Conservation (phyloP, 257 asterid genomes). For the Gentiana dahurica region DNA sequence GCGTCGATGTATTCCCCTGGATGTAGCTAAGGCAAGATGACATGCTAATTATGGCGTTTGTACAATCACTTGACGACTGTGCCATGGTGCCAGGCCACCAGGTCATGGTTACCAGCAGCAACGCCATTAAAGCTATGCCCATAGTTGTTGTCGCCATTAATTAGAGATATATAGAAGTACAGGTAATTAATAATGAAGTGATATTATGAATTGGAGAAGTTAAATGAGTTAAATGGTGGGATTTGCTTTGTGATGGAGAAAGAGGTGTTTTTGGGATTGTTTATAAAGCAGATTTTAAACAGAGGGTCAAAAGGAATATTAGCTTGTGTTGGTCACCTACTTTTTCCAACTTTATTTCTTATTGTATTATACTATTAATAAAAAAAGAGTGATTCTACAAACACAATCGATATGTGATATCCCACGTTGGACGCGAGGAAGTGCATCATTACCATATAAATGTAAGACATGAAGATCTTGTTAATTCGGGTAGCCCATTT, state of each 20-base stretch:
- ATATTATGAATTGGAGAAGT: too few relatives aligned
- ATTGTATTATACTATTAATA: too few relatives aligned
- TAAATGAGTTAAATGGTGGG: too few relatives aligned
- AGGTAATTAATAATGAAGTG: too few relatives aligned
- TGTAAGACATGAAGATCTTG: too few relatives aligned
- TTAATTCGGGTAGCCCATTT: too few relatives aligned
- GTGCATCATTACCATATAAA: too few relatives aligned
- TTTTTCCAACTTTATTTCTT: conserved; percentile 13
- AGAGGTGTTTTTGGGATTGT: too few relatives aligned
- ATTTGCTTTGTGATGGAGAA: too few relatives aligned
- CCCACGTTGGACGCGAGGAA: too few relatives aligned
- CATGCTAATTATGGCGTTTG: conserved; percentile 60
- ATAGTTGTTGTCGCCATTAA: conserved; percentile 6
- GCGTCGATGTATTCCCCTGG: conserved; percentile 54
- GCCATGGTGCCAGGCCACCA: conserved; percentile 27
- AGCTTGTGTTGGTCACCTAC: conserved; percentile 30
- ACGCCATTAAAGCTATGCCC: conserved; percentile 7
- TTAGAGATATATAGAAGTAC: conserved; percentile 19
- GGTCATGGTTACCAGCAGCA: conserved; percentile 23
- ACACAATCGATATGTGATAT: too few relatives aligned
- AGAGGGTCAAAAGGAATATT: conserved; percentile 15
- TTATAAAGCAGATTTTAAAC: neutral
- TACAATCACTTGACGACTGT: conserved; percentile 47
- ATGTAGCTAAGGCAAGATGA: conserved; percentile 79
- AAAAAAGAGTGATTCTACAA: too few relatives aligned